Conservation (phyloP, 495 filamentous ascomycete genomes). For the Thermochaetoides thermophila region DNA sequence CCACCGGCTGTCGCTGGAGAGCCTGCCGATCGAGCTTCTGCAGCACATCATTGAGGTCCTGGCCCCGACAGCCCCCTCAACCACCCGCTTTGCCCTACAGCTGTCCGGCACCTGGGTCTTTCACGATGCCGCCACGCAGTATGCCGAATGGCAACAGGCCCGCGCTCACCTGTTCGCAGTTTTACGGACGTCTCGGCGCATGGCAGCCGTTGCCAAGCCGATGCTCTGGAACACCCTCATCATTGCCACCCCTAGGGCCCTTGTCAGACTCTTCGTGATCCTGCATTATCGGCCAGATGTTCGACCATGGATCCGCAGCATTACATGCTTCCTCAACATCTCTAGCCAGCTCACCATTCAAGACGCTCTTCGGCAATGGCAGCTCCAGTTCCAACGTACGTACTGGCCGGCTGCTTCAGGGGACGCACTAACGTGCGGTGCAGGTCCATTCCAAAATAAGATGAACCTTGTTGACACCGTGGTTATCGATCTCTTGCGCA, state of each 20-base stretch:
- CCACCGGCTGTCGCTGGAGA: slow-evolving; percentile 8
- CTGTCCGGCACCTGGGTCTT: slow-evolving; percentile 19
- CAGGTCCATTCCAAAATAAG: too few relatives aligned
- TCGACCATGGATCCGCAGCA: slow-evolving; percentile 15
- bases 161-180: slow-evolving; percentile 14
- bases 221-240: slow-evolving; percentile 19
- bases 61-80: slow-evolving; percentile 12
- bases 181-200: slow-evolving; percentile 17
- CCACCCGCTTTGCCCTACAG: slow-evolving; percentile 19
- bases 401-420: neutral
- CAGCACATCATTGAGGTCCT: slow-evolving; percentile 17
- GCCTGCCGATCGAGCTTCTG: slow-evolving; percentile 17
- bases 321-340: slow-evolving; percentile 17
- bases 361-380: slow-evolving; percentile 9
- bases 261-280: slow-evolving; percentile 13
- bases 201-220: slow-evolving; percentile 18
- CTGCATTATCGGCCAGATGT: slow-evolving; percentile 11
- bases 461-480: slow-evolving; percentile 3
- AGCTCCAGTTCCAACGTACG: slow-evolving; percentile 15
- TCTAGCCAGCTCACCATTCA: slow-evolving; percentile 7
- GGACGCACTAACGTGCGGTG: slow-evolving; percentile 1
- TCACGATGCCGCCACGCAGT: slow-evolving; percentile 17
- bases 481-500: slow-evolving; percentile 12
- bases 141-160: slow-evolving; percentile 13
- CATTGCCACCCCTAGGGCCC: slow-evolving; percentile 10